Conservation (phyloP, 805 yeast genomes). For the Teunomyces tritomae region DNA sequence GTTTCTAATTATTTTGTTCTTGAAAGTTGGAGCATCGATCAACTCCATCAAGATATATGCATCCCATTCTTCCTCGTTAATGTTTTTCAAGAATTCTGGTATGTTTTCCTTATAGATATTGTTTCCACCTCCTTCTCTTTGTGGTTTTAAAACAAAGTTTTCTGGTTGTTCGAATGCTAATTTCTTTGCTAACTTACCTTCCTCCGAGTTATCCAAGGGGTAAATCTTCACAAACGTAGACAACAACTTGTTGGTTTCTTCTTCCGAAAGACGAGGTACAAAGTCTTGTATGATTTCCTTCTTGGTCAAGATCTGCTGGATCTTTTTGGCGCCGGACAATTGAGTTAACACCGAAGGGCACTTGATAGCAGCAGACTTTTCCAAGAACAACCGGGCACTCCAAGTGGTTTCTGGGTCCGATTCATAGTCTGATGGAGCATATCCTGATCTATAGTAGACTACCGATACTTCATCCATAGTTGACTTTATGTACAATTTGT, state of each 20-base stretch:
- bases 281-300: conserved; percentile 47
- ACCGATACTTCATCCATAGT: conserved; percentile 76
- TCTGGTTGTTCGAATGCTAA: conserved; percentile 69
- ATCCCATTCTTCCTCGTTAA: conserved; percentile 75
- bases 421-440: conserved; percentile 78
- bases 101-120: conserved; percentile 86
- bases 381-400: conserved; percentile 73
- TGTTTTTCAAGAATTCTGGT: conserved; percentile 60
- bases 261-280: conserved; percentile 29
- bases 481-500: conserved; percentile 51
- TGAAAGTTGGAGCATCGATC: conserved; percentile 69
- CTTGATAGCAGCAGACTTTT: conserved; percentile 76
- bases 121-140: conserved; percentile 98
- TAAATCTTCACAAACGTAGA: conserved; percentile 82
- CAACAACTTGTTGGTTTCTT: conserved; percentile 33
- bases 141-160: conserved; percentile 87
- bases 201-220: conserved; percentile 72
- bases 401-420: conserved; percentile 57
- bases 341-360: conserved; percentile 91
- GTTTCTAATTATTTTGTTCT: conserved; percentile 70
- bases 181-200: conserved; percentile 60
- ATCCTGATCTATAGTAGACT: conserved; percentile 88
- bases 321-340: conserved; percentile 87
- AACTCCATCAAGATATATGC: conserved; percentile 94
- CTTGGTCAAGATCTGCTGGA: conserved; percentile 83